phyloP scores from a whole-genome alignment of 1,284 basidiomycete genomes.

The Ceratobasidium sp. region DNA sequence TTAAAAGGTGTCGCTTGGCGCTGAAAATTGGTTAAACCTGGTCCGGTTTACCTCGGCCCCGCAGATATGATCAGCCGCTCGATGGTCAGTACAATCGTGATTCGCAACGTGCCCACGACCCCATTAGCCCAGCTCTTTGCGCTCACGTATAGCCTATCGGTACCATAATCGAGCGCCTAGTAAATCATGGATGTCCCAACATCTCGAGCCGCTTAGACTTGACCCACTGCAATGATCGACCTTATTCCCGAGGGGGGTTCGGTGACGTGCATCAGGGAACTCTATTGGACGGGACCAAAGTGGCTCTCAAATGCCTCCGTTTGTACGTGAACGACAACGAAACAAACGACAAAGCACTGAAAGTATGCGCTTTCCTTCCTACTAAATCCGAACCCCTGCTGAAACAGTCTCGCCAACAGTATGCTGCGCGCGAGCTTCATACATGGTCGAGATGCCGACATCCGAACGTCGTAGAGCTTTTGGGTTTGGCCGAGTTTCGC shows the following conservation, averaged over 20 bases:
- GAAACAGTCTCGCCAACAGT: neutral
- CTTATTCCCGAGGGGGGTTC: neutral
- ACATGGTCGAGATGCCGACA: conserved; percentile 18
- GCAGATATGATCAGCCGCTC: too few relatives aligned
- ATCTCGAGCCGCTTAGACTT: neutral
- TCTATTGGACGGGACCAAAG: neutral
- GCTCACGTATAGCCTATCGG: neutral
- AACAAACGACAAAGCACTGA: neutral
- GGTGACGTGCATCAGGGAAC: conserved; percentile 8
- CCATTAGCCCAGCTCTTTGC: too few relatives aligned
- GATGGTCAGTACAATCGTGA: too few relatives aligned
- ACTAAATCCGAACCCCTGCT: too few relatives aligned
- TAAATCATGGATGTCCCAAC: neutral
- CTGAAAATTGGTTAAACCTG: too few relatives aligned
- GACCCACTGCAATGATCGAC: neutral
- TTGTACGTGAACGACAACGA: neutral
- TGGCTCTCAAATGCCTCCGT: conserved; percentile 9
- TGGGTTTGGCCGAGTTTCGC: neutral
- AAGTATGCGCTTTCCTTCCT: neutral
- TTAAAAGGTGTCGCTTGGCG: too few relatives aligned
- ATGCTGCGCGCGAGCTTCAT: neutral
- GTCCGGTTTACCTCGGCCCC: too few relatives aligned
- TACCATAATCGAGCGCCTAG: neutral
- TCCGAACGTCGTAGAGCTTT: neutral
- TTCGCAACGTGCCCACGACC: too few relatives aligned